phyloP scores from a whole-genome alignment of 2,329 filamentous ascomycete genomes.

The Chaetoscypha palmicola region DNA sequence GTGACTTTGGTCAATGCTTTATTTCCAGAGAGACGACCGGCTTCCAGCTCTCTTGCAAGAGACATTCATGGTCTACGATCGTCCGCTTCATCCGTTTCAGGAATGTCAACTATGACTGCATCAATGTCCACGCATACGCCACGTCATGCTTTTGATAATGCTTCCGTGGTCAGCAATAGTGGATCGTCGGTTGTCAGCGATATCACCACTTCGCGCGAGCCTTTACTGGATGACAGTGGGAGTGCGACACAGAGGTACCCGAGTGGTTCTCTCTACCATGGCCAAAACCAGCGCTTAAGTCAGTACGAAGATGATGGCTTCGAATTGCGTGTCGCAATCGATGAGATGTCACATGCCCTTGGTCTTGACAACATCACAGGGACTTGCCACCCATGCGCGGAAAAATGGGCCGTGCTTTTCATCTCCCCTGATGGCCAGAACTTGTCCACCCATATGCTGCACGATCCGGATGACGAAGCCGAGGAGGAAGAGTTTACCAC shows the following conservation, averaged over 20 bases:
- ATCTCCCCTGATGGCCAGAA: slow-evolving; percentile 65
- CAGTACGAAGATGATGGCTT: slow-evolving; percentile 59
- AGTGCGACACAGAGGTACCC: slow-evolving; percentile 48
- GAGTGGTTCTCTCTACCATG: slow-evolving; percentile 38
- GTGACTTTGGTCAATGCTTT: slow-evolving; percentile 75
- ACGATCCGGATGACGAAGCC: slow-evolving; percentile 58
- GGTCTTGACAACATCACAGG: slow-evolving; percentile 59
- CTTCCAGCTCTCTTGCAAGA: slow-evolving; percentile 43
- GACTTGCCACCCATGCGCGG: slow-evolving; percentile 69
- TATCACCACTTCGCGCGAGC: slow-evolving; percentile 57
- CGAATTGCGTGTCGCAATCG: slow-evolving; percentile 58
- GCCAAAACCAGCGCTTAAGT: slow-evolving; percentile 37
- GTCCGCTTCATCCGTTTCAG: slow-evolving; percentile 61
- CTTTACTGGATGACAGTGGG: slow-evolving; percentile 49
- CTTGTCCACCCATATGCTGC: slow-evolving; percentile 65
- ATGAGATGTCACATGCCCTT: slow-evolving; percentile 62
- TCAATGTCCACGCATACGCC: slow-evolving; percentile 57
- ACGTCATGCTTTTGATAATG: slow-evolving; percentile 50
- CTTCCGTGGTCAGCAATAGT: slow-evolving; percentile 66
- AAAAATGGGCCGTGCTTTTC: slow-evolving; percentile 77
- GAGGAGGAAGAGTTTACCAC: slow-evolving; percentile 61
- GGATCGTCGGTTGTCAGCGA: slow-evolving; percentile 68
- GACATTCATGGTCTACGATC: slow-evolving; percentile 53
- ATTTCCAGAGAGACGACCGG: slow-evolving; percentile 66
- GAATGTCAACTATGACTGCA: slow-evolving; percentile 60